A percentile compares a stretch with the other conserved stretches of the same genome.
Conservation (phyloP, 2,329 filamentous ascomycete species). For the Westerdykella ornata region DNA sequence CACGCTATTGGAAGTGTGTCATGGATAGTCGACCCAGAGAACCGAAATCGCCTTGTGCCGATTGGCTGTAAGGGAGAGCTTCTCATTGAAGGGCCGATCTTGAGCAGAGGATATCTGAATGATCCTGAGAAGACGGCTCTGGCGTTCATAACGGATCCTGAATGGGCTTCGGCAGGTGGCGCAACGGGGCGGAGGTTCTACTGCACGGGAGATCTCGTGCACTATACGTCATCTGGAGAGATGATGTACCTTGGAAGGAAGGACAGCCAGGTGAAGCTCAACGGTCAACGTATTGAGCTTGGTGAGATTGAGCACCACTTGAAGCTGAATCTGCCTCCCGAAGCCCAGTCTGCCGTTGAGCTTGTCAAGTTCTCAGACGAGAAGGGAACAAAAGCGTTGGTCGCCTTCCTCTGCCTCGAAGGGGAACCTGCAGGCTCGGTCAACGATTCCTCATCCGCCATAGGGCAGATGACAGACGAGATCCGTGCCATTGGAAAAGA, state of each 20-base stretch:
- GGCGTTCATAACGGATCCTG: constrained; percentile 25
- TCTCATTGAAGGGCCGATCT: constrained; percentile 31
- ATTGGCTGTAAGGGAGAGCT: constrained; percentile 32
- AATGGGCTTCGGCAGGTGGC: constrained; percentile 21
- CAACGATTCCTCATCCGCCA: constrained; percentile 18
- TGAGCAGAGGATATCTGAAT: constrained; percentile 33
- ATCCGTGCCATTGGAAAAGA: constrained; percentile 17
- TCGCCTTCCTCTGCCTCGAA: constrained; percentile 23
- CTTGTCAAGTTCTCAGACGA: constrained; percentile 27
- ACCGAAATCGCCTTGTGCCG: constrained; percentile 27
- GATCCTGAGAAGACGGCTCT: constrained; percentile 23
- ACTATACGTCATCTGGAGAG: constrained; percentile 28
- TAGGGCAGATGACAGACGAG: constrained; percentile 18
- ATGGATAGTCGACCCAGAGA: constrained; percentile 31
- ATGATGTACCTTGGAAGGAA: constrained; percentile 34
- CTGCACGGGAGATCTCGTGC: constrained; percentile 30
- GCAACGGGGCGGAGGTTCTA: constrained; percentile 21
- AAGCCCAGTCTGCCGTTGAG: constrained; percentile 41
- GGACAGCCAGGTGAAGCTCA: constrained; percentile 36
- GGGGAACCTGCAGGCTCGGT: constrained; percentile 10
- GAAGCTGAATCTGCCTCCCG: constrained; percentile 29
- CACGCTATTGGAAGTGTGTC: constrained; percentile 24
- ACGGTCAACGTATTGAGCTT: constrained; percentile 42
- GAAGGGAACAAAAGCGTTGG: constrained; percentile 23
- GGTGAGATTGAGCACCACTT: constrained; percentile 44